Evolutionary conservation across 139 green algal species (phyloP).

Genomic region (Asterochloris erici): DNA sequence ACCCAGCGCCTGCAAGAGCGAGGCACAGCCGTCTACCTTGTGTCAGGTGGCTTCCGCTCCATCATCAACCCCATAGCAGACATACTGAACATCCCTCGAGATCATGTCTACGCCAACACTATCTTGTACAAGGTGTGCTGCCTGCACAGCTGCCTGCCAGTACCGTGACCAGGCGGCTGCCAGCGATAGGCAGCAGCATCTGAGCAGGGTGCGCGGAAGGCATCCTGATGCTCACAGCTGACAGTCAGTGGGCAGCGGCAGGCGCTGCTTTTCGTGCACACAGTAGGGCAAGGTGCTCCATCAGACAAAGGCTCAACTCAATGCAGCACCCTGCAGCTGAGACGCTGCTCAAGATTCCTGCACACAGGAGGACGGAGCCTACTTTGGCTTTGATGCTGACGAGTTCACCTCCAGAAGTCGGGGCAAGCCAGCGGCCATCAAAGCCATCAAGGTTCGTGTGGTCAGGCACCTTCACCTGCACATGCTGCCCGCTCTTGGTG

Average conservation of each 20-base stretch:
- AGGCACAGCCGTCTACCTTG: constrained; percentile 84
- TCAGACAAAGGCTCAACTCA: neutral
- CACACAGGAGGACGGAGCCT: constrained; percentile 66
- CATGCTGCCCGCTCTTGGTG: neutral
- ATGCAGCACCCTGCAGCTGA: neutral
- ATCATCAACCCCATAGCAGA: constrained; percentile 95
- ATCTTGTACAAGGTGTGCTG: constrained; percentile 77
- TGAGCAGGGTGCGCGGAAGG: too few relatives aligned
- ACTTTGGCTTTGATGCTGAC: constrained; percentile 86
- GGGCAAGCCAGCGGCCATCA: constrained; percentile 87
- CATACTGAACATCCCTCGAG: constrained; percentile 71
- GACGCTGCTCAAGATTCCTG: neutral
- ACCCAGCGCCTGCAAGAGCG: constrained; percentile 55
- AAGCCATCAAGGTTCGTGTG: constrained; percentile 67
- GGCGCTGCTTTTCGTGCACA: too few relatives aligned
- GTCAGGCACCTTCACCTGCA: too few relatives aligned
- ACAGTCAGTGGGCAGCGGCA: too few relatives aligned
- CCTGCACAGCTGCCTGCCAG: neutral
- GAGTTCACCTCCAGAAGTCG: constrained; percentile 91
- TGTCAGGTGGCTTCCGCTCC: constrained; percentile 92
- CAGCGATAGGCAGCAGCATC: too few relatives aligned
- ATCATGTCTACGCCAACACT: constrained; percentile 92
- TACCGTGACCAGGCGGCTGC: neutral
- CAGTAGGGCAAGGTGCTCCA: too few relatives aligned
- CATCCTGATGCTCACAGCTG: too few relatives aligned